A percentile compares a stretch with the other conserved stretches of the same genome.
phyloP scores from a whole-genome alignment of 2,329 filamentous ascomycete species.

The Ophiostoma australiae region DNA sequence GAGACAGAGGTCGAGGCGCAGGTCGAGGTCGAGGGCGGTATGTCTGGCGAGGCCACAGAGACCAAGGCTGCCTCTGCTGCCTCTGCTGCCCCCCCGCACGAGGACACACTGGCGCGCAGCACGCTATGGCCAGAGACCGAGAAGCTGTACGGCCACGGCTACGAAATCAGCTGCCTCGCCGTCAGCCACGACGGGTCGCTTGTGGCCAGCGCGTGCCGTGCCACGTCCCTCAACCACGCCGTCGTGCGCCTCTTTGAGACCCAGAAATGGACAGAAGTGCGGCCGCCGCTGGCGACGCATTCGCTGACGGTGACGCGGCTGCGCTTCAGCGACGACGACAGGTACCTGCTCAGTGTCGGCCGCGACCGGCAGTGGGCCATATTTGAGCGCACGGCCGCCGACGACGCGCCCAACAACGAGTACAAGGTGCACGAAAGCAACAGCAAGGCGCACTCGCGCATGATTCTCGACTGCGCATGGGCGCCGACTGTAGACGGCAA shows the following conservation, averaged over 20 bases:
- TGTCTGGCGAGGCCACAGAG: slow-evolving; percentile 38
- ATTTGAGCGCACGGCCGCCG: slow-evolving; percentile 53
- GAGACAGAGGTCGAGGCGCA: neutral
- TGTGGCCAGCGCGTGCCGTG: slow-evolving; percentile 87
- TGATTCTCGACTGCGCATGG: slow-evolving; percentile 90
- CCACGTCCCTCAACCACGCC: slow-evolving; percentile 87
- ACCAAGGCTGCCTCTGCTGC: too few species aligned
- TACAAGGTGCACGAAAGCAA: slow-evolving; percentile 63
- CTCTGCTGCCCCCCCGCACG: slow-evolving; percentile 35
- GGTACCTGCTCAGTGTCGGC: slow-evolving; percentile 75
- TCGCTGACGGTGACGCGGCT: slow-evolving; percentile 79
- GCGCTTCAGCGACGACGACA: slow-evolving; percentile 66
- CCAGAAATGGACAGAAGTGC: slow-evolving; percentile 77
- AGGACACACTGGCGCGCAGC: slow-evolving; percentile 82
- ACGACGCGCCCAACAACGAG: slow-evolving; percentile 29
- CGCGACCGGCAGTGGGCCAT: slow-evolving; percentile 88
- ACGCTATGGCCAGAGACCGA: slow-evolving; percentile 95
- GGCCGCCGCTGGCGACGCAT: slow-evolving; percentile 77
- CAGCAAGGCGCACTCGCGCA: slow-evolving; percentile 80
- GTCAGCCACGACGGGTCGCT: slow-evolving; percentile 67
- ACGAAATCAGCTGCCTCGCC: slow-evolving; percentile 87
- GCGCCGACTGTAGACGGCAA: slow-evolving; percentile 46
- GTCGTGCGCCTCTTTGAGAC: slow-evolving; percentile 91
- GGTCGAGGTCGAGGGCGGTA: neutral
- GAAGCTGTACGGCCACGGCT: slow-evolving; percentile 96